phyloP scores from a whole-genome alignment of 768 basidiomycete genomes.

The Suillus occidentalis region DNA sequence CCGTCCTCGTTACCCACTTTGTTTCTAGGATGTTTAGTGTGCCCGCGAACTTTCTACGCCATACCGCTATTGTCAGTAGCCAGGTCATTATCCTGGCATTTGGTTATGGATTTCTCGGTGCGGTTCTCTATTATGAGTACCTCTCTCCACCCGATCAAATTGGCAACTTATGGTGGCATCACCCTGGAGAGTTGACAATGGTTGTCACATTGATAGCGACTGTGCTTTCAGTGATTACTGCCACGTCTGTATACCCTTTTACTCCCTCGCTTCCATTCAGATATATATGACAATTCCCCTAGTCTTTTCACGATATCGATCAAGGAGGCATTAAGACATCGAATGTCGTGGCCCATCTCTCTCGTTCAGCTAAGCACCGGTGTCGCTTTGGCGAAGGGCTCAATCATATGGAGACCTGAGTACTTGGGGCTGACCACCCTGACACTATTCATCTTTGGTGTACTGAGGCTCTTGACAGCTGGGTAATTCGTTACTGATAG shows the following conservation, averaged over 20 bases:
- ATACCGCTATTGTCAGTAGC: background rate
- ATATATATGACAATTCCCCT: background rate
- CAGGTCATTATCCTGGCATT: conserved; percentile 5
- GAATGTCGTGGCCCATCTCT: too few relatives aligned
- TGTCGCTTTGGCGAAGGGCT: too few relatives aligned
- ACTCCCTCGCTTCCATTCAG: background rate
- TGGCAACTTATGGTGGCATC: background rate
- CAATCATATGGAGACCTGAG: too few relatives aligned
- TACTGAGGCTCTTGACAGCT: too few relatives aligned
- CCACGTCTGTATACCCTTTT: background rate
- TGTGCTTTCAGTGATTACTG: background rate
- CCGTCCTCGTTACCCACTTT: background rate
- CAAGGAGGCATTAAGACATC: conserved; percentile 1
- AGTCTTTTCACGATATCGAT: too few relatives aligned
- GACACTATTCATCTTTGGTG: too few relatives aligned
- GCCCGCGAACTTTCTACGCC: background rate
- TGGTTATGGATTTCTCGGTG: conserved; percentile 9
- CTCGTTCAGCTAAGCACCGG: too few relatives aligned
- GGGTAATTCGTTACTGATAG: too few relatives aligned
- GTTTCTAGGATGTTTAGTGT: background rate
- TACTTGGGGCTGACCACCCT: too few relatives aligned
- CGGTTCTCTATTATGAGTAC: conserved; percentile 1
- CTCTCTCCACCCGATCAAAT: conserved; percentile 4
- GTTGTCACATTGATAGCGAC: conserved; percentile 11
- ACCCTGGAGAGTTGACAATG: conserved; percentile 8